Evolutionary conservation across 2,329 filamentous ascomycete species (phyloP).

Genomic region (Xylaria sp.): DNA sequence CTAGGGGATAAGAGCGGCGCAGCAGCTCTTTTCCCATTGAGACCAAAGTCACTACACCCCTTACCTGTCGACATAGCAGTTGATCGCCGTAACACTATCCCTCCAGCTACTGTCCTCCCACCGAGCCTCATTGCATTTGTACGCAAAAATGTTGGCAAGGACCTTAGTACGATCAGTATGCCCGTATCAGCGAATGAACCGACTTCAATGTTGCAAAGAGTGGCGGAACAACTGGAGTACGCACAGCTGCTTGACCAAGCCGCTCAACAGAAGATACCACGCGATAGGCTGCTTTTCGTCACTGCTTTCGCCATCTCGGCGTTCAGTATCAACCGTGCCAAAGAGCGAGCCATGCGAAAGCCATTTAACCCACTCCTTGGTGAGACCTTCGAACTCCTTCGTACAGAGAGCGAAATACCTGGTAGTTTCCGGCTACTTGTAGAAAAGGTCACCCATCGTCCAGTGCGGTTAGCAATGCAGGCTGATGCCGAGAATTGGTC

Average conservation of each 20-base stretch:
- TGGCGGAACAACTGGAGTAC: conserved; percentile 93
- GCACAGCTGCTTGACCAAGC: conserved; percentile 84
- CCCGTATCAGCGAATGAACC: conserved; percentile 97
- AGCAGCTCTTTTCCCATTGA: conserved; percentile 78
- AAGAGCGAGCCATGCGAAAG: conserved; percentile 92
- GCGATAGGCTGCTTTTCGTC: conserved; percentile 83
- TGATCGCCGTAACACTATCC: conserved; percentile 75
- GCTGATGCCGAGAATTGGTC: conserved; percentile 89
- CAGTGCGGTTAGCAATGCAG: conserved; percentile 91
- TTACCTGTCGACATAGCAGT: conserved; percentile 76
- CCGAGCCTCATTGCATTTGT: conserved; percentile 94
- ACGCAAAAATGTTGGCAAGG: conserved; percentile 97
- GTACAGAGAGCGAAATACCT: conserved; percentile 78
- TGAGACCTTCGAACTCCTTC: conserved; percentile 92
- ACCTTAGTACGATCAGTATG: conserved; percentile 96
- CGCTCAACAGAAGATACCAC: conserved; percentile 66
- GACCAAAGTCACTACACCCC: conserved; percentile 79
- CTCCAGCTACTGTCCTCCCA: conserved; percentile 79
- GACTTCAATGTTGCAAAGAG: conserved; percentile 84
- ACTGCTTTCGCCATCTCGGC: conserved; percentile 91
- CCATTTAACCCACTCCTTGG: conserved; percentile 97
- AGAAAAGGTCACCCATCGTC: conserved; percentile 94
- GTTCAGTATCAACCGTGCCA: conserved; percentile 83
- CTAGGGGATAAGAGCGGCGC: conserved; percentile 65
- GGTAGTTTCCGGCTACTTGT: conserved; percentile 89